Conservation (phyloP, 2,329 filamentous ascomycete species). For the Penicillium sp. region DNA sequence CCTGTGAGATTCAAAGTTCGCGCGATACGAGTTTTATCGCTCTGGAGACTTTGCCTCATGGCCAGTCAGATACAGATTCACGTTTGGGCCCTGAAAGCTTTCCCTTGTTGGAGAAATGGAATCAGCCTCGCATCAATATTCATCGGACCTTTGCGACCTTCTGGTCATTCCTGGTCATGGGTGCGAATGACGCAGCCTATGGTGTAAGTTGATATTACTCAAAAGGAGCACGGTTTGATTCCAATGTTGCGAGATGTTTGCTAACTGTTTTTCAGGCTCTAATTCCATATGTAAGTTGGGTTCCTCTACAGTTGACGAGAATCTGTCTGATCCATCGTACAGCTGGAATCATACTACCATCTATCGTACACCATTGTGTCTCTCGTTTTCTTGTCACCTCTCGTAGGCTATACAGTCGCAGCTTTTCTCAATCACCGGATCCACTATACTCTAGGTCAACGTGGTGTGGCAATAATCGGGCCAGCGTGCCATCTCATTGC, state of each 20-base stretch:
- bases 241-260: neutral
- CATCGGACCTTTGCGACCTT: constrained; percentile 47
- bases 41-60: constrained; percentile 11
- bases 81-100: constrained; percentile 1
- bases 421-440: constrained; percentile 41
- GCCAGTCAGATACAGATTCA: neutral
- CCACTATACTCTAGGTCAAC: constrained; percentile 49
- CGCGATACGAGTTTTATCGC: constrained; percentile 9
- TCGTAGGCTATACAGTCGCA: constrained; percentile 41
- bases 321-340: neutral
- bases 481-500: constrained; percentile 42
- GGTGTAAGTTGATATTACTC: constrained; percentile 38
- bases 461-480: constrained; percentile 60
- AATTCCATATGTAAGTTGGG: constrained; percentile 44
- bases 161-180: constrained; percentile 51
- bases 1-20: constrained; percentile 6
- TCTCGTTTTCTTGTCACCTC: constrained; percentile 43
- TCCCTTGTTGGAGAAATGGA: constrained; percentile 38
- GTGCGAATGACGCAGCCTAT: constrained; percentile 52
- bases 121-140: constrained; percentile 43
- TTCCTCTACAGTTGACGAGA: neutral
- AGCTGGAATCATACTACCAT: constrained; percentile 42
- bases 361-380: constrained; percentile 44
- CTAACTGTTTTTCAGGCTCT: constrained; percentile 32
- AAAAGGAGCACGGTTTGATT: neutral